Conservation (phyloP, 257 asterid species). For the Solanum chiquidenum region DNA sequence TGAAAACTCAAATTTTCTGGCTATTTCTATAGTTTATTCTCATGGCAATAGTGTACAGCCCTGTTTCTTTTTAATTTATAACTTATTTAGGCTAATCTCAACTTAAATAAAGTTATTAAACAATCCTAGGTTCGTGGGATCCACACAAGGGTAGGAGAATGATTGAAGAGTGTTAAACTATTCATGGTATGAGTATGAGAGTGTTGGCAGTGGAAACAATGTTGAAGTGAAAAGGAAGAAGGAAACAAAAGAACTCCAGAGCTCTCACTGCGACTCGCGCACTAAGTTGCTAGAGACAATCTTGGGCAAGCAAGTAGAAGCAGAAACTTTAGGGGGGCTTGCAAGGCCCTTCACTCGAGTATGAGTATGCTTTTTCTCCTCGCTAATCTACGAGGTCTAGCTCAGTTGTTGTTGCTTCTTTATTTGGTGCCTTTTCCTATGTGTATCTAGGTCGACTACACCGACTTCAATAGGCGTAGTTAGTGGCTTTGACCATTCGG, state of each 20-base stretch:
- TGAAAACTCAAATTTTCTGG: neutral
- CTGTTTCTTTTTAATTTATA: too few species aligned
- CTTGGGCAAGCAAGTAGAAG: neutral
- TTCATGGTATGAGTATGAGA: neutral
- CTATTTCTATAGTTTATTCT: neutral
- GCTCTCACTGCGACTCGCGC: neutral
- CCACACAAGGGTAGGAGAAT: neutral
- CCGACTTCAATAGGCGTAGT: neutral
- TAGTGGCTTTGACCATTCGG: neutral
- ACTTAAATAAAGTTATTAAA: neutral
- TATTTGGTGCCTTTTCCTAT: neutral
- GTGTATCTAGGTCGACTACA: neutral
- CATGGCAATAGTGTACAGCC: neutral
- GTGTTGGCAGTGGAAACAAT: neutral
- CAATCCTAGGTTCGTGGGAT: neutral
- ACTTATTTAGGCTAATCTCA: neutral
- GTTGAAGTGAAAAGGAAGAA: neutral
- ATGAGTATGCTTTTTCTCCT: neutral
- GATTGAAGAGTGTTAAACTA: neutral
- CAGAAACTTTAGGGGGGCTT: neutral
- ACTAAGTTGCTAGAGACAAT: neutral
- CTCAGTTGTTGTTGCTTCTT: neutral
- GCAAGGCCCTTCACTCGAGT: neutral
- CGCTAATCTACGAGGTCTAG: neutral
- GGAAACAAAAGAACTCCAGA: neutral